phyloP scores from a whole-genome alignment of 805 yeast genomes.

The Hanseniaspora occidentalis region DNA sequence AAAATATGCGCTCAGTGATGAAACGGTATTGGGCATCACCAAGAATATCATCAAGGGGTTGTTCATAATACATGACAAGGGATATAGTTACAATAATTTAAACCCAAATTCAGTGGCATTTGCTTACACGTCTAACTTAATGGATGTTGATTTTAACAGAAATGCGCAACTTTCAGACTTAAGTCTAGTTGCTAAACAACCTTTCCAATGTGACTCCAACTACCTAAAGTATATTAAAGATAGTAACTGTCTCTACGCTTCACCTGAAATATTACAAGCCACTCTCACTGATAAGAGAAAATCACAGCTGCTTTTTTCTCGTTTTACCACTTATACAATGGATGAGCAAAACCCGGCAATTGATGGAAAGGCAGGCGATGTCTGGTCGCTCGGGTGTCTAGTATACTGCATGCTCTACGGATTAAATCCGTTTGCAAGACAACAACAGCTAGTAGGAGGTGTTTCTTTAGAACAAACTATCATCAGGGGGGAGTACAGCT shows the following conservation, averaged over 20 bases:
- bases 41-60: neutral
- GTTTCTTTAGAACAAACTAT: constrained; percentile 74
- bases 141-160: neutral
- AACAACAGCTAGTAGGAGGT: constrained; percentile 59
- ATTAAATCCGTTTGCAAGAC: constrained; percentile 76
- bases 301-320: too few species aligned
- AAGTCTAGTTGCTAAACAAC: neutral
- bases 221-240: constrained; percentile 39
- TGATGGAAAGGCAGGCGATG: constrained; percentile 58
- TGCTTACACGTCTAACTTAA: neutral
- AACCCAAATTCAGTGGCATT: neutral
- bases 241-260: constrained; percentile 76
- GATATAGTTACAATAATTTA: neutral
- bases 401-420: constrained; percentile 68
- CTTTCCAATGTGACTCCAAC: neutral
- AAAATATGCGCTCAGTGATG: neutral
- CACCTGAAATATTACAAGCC: constrained; percentile 81
- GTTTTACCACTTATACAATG: neutral
- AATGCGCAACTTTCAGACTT: neutral
- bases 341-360: constrained; percentile 33
- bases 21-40: neutral
- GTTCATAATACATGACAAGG: neutral
- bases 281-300: constrained; percentile 27
- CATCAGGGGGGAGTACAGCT: constrained; percentile 45
- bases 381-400: constrained; percentile 88